Evolutionary conservation across 2,329 filamentous ascomycete genomes (phyloP), one percentile per base, ranked within the genome.

Genomic region (Venturia pyrina): DNA sequence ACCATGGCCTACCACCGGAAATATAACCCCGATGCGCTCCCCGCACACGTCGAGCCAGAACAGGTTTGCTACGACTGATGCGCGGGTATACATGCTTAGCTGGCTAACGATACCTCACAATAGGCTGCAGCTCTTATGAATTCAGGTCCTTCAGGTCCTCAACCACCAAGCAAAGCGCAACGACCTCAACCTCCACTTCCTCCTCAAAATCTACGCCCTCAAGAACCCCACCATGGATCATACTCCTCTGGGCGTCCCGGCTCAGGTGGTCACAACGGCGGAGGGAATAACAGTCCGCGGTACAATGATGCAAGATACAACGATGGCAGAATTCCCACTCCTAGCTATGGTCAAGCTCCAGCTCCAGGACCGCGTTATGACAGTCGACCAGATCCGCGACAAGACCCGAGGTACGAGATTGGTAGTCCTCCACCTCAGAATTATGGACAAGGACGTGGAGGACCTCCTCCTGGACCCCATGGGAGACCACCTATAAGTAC

Each of bases 1-100:
- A 70, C 75, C 68, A 98, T 98, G 93, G 93, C 93, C 66, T 98
- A 98, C 83, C 96, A 96, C 79, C 87, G 87, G 76, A 86, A 89
- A 66, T 95, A 92, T 81, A 96, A 99, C 77, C 93, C 93, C 43
- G 93, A 99, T 81, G 90, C 92, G 75, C 86, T 99, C 69, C 93
- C 93, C 75, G 91, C 91, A 89, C 89, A 91, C 75, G 89, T 88
- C 68, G 89, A 92, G 78, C 89, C 89, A 56, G 89, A 91, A 70
- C 81, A 85, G 78, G 87, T 88, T 57, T 44, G 48, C 59, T 63
- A 48, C 62, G 59, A 24, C 44, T 37, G 24, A 37, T 64, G 46
- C 43, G 34, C 46, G n/a, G 7, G 32, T 50, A 37, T 40, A 41
- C 17, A 24, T 40, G 40, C 66, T 19, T 63, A 53, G 63, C 70